Conservation (phyloP, 1,284 basidiomycete species). For the Ganoderma sp. region DNA sequence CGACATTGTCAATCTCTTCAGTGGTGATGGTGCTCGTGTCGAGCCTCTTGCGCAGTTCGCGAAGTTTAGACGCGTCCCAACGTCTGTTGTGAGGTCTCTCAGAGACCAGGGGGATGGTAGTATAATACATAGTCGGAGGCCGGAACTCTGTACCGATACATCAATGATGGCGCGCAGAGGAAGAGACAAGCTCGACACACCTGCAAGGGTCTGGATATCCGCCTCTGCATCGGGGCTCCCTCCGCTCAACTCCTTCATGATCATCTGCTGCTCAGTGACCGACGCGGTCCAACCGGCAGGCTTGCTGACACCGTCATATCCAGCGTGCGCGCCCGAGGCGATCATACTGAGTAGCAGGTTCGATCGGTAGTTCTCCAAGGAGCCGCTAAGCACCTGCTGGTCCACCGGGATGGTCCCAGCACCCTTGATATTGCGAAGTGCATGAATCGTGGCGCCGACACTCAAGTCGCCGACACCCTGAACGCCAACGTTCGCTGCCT, state of each 20-base stretch:
- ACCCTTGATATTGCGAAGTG: constrained; percentile 84
- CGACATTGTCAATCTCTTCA: constrained; percentile 92
- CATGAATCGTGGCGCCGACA: constrained; percentile 84
- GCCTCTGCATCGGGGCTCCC: constrained; percentile 80
- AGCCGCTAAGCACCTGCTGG: constrained; percentile 88
- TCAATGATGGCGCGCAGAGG: constrained; percentile 20
- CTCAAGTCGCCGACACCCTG: constrained; percentile 82
- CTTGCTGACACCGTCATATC: constrained; percentile 63
- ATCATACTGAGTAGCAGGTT: constrained; percentile 92
- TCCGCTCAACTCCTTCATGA: constrained; percentile 89
- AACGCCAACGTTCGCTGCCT: constrained; percentile 66
- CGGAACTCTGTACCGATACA: constrained; percentile 68
- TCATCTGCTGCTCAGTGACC: constrained; percentile 91
- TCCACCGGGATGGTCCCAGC: constrained; percentile 88
- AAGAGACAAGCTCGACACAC: constrained; percentile 51
- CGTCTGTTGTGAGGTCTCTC: constrained; percentile 85
- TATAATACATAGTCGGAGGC: constrained; percentile 91
- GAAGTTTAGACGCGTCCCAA: constrained; percentile 93
- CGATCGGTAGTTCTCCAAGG: constrained; percentile 92
- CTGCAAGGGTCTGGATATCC: constrained; percentile 83
- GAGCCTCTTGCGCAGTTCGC: constrained; percentile 92
- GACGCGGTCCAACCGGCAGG: constrained; percentile 68
- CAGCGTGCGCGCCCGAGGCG: constrained; percentile 79
- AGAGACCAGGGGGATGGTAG: constrained; percentile 85
- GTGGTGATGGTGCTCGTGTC: constrained; percentile 82